phyloP scores from a whole-genome alignment of 495 filamentous ascomycete genomes.

The Xylaria telfairii region DNA sequence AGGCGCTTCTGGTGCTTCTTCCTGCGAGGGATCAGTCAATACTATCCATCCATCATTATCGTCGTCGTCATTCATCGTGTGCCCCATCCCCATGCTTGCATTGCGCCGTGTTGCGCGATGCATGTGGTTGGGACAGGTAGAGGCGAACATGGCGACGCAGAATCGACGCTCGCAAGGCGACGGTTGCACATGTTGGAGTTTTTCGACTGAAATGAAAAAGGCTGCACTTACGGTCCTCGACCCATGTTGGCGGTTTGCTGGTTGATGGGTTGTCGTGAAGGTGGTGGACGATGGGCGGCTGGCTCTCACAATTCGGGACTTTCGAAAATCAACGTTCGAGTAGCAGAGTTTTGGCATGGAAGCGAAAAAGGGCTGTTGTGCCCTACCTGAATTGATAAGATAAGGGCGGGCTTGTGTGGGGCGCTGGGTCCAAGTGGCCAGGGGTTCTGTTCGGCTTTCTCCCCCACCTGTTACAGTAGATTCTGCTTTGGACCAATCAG shows the following conservation, averaged over 20 bases:
- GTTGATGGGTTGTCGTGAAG: slow-evolving; percentile 33
- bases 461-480: neutral
- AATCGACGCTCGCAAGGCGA: neutral
- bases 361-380: slow-evolving; percentile 41
- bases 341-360: slow-evolving; percentile 29
- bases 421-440: neutral
- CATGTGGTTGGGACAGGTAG: neutral
- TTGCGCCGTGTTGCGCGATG: neutral
- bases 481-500: slow-evolving; percentile 13
- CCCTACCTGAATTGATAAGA: slow-evolving; percentile 36
- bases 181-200: neutral
- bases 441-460: neutral
- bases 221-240: slow-evolving; percentile 57
- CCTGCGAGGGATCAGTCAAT: slow-evolving; percentile 52
- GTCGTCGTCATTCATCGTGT: too few species aligned
- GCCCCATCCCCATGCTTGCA: too few species aligned
- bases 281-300: slow-evolving; percentile 25
- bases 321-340: slow-evolving; percentile 25
- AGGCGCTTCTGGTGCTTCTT: slow-evolving; percentile 99
- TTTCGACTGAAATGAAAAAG: neutral
- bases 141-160: neutral
- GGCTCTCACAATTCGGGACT: slow-evolving; percentile 27
- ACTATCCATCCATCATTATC: slow-evolving; percentile 13
- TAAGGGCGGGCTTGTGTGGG: neutral
- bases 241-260: slow-evolving; percentile 50